These are phyloP conservation scores for Acorus calamus DNA, from an alignment of 106 monocot species.

Conservation along the genomic window DNA sequence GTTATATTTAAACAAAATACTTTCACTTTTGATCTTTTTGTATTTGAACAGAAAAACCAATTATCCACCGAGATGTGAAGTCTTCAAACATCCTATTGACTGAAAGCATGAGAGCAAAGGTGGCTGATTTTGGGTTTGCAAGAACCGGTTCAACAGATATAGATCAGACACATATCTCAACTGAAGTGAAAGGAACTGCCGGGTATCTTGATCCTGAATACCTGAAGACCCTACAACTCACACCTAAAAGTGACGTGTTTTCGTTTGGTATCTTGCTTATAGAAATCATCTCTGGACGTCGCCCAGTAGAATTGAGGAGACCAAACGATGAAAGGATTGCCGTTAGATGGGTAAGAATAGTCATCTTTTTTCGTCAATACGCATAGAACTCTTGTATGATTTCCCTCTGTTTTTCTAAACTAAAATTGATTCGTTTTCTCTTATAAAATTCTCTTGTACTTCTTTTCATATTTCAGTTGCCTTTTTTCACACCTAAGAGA, in stretches of 20 bases:
- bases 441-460: conserved; percentile 4
- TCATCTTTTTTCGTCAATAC: neutral
- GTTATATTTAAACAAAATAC: too few relatives aligned
- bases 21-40: neutral
- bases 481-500: too few relatives aligned
- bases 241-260: conserved; percentile 82
- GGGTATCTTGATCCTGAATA: conserved; percentile 93
- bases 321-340: conserved; percentile 51
- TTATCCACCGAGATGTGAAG: conserved; percentile 86
- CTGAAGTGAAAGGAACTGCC: conserved; percentile 80
- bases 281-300: conserved; percentile 77
- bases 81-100: conserved; percentile 83
- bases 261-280: conserved; percentile 77
- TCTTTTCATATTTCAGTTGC: neutral
- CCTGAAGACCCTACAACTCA: conserved; percentile 53
- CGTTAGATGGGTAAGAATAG: conserved; percentile 63
- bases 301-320: conserved; percentile 60
- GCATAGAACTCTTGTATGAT: too few relatives aligned
- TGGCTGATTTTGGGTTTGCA: conserved; percentile 82
- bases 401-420: too few relatives aligned
- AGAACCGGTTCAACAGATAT: conserved; percentile 47
- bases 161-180: conserved; percentile 59
- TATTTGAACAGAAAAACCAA: conserved; percentile 46
- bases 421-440: too few relatives aligned
- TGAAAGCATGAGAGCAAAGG: conserved; percentile 66